Evolutionary conservation across 1,139 yeast species (phyloP), one percentile per base, ranked within the genome.

Genomic region (Candida sanyaensis): DNA sequence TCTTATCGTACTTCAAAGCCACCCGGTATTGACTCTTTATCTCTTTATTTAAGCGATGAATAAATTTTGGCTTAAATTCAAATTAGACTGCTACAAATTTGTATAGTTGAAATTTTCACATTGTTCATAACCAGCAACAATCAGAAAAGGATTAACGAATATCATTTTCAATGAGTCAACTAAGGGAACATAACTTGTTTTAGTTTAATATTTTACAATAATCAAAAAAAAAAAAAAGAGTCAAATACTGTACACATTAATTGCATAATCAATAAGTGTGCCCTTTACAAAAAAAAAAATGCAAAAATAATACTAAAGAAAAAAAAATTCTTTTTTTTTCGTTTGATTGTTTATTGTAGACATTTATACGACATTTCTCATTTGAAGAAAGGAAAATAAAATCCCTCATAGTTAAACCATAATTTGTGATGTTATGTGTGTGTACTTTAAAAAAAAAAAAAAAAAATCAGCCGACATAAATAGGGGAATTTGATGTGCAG

Each of bases 331-430:
- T 40, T 40, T 23, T 30, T 13, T 21, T 10, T 34, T n/a, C 10
- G 11, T 34, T 7, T 21, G 6, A 23, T 5, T 10, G 24, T 36
- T 24, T 36, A 2, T 5, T 23, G 24, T n/a, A 13, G 43, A 41
- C 43, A 41, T 41, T 37, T 23, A 2, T 11, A 10, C 13, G 28
- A 26, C 28, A 26, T 26, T 26, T 26, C 5, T 6, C 28, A 2
- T 4, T 26, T 6, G 9, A 8, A 26, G 9, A 26, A 6, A 26
- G 28, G 24, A 36, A 36, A 36, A 28, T 26, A 41, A 41, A 41
- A 41, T 41, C 43, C 43, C 43, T 41, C 43, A 41, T 41, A 41
- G 37, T 41, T 41, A 41, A 41, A 7, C 8, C 11, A 24, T 17
- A 2, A 17, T 17, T 17, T 17, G 21, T 17, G 21, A 2, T 17